These are phyloP conservation scores for Phanerodontia chrysosporium DNA, from an alignment of 768 basidiomycete species.

Conservation along the genomic window DNA sequence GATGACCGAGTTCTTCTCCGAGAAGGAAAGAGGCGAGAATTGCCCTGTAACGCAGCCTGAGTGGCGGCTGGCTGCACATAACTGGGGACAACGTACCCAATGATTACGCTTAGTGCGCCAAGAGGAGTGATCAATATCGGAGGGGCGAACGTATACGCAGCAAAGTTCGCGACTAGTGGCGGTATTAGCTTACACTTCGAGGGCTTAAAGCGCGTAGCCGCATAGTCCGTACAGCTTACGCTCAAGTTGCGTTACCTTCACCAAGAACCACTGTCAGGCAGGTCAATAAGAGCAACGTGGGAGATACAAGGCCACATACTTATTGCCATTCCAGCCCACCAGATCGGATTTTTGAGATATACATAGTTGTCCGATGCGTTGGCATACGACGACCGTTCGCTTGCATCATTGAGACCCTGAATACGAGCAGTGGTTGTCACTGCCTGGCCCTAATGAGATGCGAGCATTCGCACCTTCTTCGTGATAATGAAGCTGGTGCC, in stretches of 20 bases:
- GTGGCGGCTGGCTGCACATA: not conserved
- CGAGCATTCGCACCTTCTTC: constrained; percentile 70
- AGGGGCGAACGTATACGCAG: constrained; percentile 96
- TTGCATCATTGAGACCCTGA: constrained; percentile 88
- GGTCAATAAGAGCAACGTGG: not conserved
- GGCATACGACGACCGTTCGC: constrained; percentile 46
- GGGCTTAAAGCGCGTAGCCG: constrained; percentile 1
- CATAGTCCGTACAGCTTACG: constrained; percentile 1
- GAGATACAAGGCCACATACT: constrained; percentile 52
- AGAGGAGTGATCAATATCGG: constrained; percentile 97
- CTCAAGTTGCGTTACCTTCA: constrained; percentile 56
- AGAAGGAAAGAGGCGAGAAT: constrained; percentile 91
- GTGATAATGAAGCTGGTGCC: constrained; percentile 98
- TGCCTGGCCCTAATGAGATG: not conserved
- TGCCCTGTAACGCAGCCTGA: constrained; percentile 48
- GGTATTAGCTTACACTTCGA: not conserved
- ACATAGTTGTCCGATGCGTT: constrained; percentile 77
- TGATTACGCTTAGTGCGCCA: constrained; percentile 93
- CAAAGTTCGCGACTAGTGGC: constrained; percentile 75
- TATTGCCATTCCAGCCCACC: constrained; percentile 95
- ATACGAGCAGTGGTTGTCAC: not conserved
- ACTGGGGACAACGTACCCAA: constrained; percentile 68
- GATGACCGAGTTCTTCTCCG: constrained; percentile 88
- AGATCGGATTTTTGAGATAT: constrained; percentile 88
- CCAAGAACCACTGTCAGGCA: constrained; percentile 74